Conservation (phyloP, 805 yeast species). For the Hanseniaspora pseudoguilliermondii region DNA sequence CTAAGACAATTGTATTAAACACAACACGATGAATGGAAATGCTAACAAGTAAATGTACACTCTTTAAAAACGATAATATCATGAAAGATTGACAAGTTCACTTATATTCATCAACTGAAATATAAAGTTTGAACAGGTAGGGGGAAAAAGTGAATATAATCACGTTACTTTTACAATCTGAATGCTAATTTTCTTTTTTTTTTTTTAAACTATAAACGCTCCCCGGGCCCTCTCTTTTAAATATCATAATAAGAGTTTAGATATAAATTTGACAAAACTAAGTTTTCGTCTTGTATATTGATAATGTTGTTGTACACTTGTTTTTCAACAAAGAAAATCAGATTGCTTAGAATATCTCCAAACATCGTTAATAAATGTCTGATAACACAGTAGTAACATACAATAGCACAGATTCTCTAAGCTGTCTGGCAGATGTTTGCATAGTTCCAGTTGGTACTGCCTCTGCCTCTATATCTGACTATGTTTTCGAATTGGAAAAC, state of each 20-base stretch:
- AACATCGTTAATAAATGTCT: not conserved
- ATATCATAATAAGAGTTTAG: not conserved
- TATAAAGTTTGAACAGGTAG: not conserved
- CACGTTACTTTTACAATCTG: not conserved
- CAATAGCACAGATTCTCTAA: slow-evolving; percentile 25
- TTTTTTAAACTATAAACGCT: not conserved
- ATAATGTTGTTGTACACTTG: too few species aligned
- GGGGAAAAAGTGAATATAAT: not conserved
- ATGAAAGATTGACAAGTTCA: not conserved
- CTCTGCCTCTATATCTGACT: slow-evolving; percentile 66
- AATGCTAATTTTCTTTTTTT: not conserved
- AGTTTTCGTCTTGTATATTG: not conserved
- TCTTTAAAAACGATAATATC: too few species aligned
- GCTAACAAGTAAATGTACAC: too few species aligned
- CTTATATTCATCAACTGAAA: not conserved
- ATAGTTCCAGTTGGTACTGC: slow-evolving; percentile 78
- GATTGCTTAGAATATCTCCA: not conserved
- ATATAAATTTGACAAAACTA: too few species aligned
- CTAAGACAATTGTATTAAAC: too few species aligned
- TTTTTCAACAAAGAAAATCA: not conserved
- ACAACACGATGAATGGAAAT: too few species aligned
- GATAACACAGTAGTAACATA: not conserved
- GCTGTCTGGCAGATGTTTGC: slow-evolving; percentile 77
- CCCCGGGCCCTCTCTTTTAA: not conserved
- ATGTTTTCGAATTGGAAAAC: slow-evolving; percentile 58